phyloP scores from a whole-genome alignment of 1,139 yeast genomes.

The Diutina pseudorugosa region DNA sequence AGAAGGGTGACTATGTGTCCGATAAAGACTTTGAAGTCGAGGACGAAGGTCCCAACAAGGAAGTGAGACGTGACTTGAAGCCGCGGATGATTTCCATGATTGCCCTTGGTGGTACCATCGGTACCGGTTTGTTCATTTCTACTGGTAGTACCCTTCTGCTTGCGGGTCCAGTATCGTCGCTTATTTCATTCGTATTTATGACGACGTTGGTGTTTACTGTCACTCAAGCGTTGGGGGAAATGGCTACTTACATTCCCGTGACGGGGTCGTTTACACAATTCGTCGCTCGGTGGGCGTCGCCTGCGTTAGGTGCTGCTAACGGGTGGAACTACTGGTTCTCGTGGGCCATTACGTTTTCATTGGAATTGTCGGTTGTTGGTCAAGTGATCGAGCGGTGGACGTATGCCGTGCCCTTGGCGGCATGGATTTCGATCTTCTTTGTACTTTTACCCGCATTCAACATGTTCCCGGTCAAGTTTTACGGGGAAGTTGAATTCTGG shows the following conservation, averaged over 20 bases:
- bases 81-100: slow-evolving; percentile 26
- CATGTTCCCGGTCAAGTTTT: slow-evolving; percentile 49
- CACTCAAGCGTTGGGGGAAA: slow-evolving; percentile 49
- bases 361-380: slow-evolving; percentile 72
- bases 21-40: background rate
- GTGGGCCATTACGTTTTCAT: slow-evolving; percentile 77
- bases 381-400: slow-evolving; percentile 73
- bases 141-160: slow-evolving; percentile 43
- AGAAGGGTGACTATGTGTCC: slow-evolving; percentile 1
- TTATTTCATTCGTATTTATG: slow-evolving; percentile 44
- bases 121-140: slow-evolving; percentile 18
- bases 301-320: slow-evolving; percentile 66
- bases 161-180: slow-evolving; percentile 56
- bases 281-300: slow-evolving; percentile 50
- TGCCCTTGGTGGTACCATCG: slow-evolving; percentile 32
- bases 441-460: slow-evolving; percentile 38
- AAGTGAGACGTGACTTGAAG: slow-evolving; percentile 6
- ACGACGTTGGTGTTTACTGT: slow-evolving; percentile 41
- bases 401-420: slow-evolving; percentile 54
- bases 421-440: slow-evolving; percentile 66
- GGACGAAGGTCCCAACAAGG: background rate
- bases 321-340: slow-evolving; percentile 84
- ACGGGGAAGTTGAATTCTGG: slow-evolving; percentile 59
- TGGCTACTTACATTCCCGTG: slow-evolving; percentile 50
- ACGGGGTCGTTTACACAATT: slow-evolving; percentile 32